Percentiles rank a stretch among this genome's conserved stretches.
Conservation (phyloP, 805 yeast genomes). For the Gaillardinia entomophila region DNA sequence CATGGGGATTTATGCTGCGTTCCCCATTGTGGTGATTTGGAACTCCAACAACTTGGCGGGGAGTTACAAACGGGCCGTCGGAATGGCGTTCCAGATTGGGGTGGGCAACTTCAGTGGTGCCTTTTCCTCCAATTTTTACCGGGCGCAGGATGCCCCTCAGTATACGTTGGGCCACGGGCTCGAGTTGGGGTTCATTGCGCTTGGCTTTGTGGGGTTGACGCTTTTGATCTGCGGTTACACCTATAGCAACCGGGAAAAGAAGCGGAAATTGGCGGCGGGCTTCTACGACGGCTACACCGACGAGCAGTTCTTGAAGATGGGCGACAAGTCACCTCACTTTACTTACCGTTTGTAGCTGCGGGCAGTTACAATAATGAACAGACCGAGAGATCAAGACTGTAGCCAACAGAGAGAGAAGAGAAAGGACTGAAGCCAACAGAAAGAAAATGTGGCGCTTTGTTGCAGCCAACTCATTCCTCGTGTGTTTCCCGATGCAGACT, state of each 20-base stretch:
- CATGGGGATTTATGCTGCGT: conserved; percentile 21
- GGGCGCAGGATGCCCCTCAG: conserved; percentile 18
- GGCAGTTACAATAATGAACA: too few relatives aligned
- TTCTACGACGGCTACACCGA: conserved; percentile 19
- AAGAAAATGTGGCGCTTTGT: too few relatives aligned
- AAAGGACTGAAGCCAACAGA: too few relatives aligned
- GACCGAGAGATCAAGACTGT: too few relatives aligned
- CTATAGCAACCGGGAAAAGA: conserved; percentile 14
- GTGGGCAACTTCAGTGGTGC: conserved; percentile 35
- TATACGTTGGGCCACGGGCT: conserved; percentile 26
- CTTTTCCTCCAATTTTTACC: conserved; percentile 27
- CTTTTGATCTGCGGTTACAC: conserved; percentile 16
- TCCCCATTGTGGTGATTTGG: conserved; percentile 31
- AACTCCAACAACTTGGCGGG: conserved; percentile 31
- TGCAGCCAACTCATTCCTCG: too few relatives aligned
- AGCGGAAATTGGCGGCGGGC: conserved; percentile 12
- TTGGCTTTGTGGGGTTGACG: conserved; percentile 21
- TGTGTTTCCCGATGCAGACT: too few relatives aligned
- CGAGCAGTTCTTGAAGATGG: conserved; percentile 28
- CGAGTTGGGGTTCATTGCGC: conserved; percentile 23
- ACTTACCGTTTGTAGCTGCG: conserved; percentile 14
- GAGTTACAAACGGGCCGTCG: conserved; percentile 30
- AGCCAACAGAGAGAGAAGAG: too few relatives aligned
- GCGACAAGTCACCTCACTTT: conserved; percentile 38
- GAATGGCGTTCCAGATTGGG: conserved; percentile 35